Base-by-base conservation (phyloP, 2,329 filamentous ascomycete genomes). In the Beauveria australis region DNA sequence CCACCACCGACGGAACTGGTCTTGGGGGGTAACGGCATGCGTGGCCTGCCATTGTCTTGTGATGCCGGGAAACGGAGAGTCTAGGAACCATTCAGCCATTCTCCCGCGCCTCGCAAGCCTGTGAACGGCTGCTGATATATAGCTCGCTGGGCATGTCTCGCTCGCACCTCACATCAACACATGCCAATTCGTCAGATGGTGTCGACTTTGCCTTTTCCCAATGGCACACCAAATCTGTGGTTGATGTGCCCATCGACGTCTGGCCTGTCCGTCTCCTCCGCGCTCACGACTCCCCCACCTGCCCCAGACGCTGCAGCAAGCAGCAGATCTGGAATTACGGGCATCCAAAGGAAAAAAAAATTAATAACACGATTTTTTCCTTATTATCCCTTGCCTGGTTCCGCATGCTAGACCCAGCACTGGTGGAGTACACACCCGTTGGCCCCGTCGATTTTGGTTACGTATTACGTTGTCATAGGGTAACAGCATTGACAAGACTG, bases 391-490 rank as follows among this genome's bases (percentile, higher is more conserved):
- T 43, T 43, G 18, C 48, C 28, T 58, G 53, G 41, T 44, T 54
- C 53, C 53, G 28, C 26, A 18, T 30, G 41, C 41, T 55, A 26
- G 52, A 44, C 52, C 56, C 56, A 19, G 58, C 26, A n/a, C 3
- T 18, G 43, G 59, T 60, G 59, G 59, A 60, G 52, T 22, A 60
- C 43, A 54, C 53, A 37, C 53, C 44, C 59, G 51, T 60, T 53
- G 51, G 51, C 59, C 43, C 26, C 43, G 49, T 43, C 54, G 47
- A 57, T 48, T 61, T 56, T 56, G 52, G 59, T 55, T 56, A 56
- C 59, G 51, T 59, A 69, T 70, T 69, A 69, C 67, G 67, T 69
- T 69, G 63, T 66, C 67, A 66, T 69, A 68, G 66, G 67, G 68
- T 70, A 70, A 70, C 48, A 63, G 54, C 41, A 33, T 59, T 55